Percentiles rank a stretch among this genome's conserved stretches.
Conservation (phyloP, 495 filamentous ascomycete genomes). For the Terfezia claveryi region DNA sequence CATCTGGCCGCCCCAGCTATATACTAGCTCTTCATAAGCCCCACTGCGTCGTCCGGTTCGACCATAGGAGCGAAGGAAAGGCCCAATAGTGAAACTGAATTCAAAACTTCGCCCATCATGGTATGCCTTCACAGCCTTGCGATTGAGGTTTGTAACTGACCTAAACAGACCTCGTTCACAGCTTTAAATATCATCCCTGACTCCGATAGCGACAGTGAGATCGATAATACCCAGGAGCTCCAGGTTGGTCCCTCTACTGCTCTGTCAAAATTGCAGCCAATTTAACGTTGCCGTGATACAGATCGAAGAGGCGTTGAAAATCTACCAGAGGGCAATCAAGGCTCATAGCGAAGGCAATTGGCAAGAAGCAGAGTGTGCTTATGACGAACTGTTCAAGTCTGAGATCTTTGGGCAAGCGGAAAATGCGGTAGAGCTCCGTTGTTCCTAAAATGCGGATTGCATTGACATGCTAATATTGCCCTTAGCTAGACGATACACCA, state of each 20-base stretch:
- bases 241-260: conserved; percentile 26
- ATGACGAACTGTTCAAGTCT: conserved; percentile 62
- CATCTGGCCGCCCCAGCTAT: too few species aligned
- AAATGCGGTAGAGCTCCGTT: background rate
- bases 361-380: conserved; percentile 57
- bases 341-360: conserved; percentile 78
- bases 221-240: conserved; percentile 87
- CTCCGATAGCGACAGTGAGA: conserved; percentile 67
- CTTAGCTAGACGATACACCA: conserved; percentile 12
- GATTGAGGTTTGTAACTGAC: too few species aligned
- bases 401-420: conserved; percentile 53
- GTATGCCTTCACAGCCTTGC: too few species aligned
- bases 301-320: conserved; percentile 90
- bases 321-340: conserved; percentile 81
- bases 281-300: conserved; percentile 13
- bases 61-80: too few species aligned
- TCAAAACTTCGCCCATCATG: too few species aligned
- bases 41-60: too few species aligned
- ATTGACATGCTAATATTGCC: background rate
- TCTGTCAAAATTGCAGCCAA: background rate
- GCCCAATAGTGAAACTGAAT: too few species aligned
- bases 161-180: conserved; percentile 31
- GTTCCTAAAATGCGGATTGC: background rate
- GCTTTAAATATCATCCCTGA: conserved; percentile 86
- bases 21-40: too few species aligned